Evolutionary conservation across 495 filamentous ascomycete genomes (phyloP), one percentile per base, ranked within the genome.

Genomic region (Daldinia loculata): DNA sequence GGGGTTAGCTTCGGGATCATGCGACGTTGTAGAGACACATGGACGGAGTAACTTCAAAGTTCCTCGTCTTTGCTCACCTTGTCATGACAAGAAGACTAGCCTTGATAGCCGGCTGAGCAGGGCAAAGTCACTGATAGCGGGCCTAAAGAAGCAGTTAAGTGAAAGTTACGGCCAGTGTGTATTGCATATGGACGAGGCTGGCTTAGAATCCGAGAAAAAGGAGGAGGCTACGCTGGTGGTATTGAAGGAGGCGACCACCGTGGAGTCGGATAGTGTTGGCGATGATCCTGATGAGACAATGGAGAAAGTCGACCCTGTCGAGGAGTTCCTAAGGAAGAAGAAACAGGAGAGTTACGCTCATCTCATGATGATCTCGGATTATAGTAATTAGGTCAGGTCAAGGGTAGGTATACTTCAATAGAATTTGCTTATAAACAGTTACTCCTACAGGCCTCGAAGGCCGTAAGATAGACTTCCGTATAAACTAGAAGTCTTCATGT

Each of bases 301-400:
- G 41, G 60, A 52, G 3, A 8, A n/a, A 11, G 24, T 52, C 3
- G 52, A 73, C 24, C 41, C 65, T 7, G 56, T 32, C 4, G 12
- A 41, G 30, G 56, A 61, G 27, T 73, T 73, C 48, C 34, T 73
- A 5, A 52, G 19, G 32, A 73, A 58, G 56, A 73, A 73, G 66
- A 64, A 36, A 36, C 22, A 36, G 34, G 70, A 73, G 57, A 36
- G 4, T 4, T 24, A 73, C 38, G 70, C 70, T 32, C 65, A 73
- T 30, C 45, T 73, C 17, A 73, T 73, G 70, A 73, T 73, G 70
- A 39, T 68, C 39, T 68, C 2, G 14, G 64, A 67, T 12, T 36
- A 53, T 17, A 53, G 4, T 14, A 14, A 14, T 6, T 51, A 51
- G 12, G 26, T 7, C 30, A 17, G 15, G 12, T 17, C 12, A n/a